Evolutionary conservation across 768 basidiomycete species (phyloP).

Genomic region (Tulasnella sp.): DNA sequence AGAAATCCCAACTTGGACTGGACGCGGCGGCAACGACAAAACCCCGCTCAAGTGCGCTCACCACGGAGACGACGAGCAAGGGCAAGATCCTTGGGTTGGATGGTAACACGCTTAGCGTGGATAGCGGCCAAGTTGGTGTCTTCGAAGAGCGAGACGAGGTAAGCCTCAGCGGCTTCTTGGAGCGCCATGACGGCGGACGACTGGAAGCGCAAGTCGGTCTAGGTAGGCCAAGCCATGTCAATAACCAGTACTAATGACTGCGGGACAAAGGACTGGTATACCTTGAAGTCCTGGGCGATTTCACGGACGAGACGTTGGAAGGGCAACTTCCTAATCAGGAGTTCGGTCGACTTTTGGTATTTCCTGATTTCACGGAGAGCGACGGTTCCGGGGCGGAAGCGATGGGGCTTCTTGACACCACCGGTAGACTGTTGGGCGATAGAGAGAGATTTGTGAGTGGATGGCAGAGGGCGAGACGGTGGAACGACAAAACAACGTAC

Average conservation of each 20-base stretch:
- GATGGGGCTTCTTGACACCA: slow-evolving; percentile 99
- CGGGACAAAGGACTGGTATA: slow-evolving; percentile 30
- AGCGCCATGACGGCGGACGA: slow-evolving; percentile 90
- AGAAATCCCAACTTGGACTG: too few species aligned
- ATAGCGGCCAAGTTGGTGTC: slow-evolving; percentile 89
- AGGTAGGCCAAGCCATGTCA: slow-evolving; percentile 20
- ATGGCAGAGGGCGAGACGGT: slow-evolving; percentile 14
- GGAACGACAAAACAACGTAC: slow-evolving; percentile 36
- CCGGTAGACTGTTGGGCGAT: slow-evolving; percentile 56
- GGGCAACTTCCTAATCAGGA: slow-evolving; percentile 98
- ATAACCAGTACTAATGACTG: neutral
- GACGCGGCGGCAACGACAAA: neutral
- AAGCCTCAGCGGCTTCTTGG: slow-evolving; percentile 87
- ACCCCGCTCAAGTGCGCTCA: slow-evolving; percentile 42
- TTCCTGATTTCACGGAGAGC: slow-evolving; percentile 97
- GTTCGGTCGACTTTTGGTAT: slow-evolving; percentile 98
- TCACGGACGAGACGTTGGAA: slow-evolving; percentile 98
- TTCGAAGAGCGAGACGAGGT: slow-evolving; percentile 79
- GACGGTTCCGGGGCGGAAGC: slow-evolving; percentile 83
- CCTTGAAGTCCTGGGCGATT: slow-evolving; percentile 94
- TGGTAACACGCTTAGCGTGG: slow-evolving; percentile 80
- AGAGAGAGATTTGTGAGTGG: slow-evolving; percentile 26
- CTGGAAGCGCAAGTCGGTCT: slow-evolving; percentile 93
- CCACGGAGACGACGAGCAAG: slow-evolving; percentile 80
- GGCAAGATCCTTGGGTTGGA: slow-evolving; percentile 85